phyloP scores from a whole-genome alignment of 1,284 basidiomycete species.

The Ceratobasidium sp. region DNA sequence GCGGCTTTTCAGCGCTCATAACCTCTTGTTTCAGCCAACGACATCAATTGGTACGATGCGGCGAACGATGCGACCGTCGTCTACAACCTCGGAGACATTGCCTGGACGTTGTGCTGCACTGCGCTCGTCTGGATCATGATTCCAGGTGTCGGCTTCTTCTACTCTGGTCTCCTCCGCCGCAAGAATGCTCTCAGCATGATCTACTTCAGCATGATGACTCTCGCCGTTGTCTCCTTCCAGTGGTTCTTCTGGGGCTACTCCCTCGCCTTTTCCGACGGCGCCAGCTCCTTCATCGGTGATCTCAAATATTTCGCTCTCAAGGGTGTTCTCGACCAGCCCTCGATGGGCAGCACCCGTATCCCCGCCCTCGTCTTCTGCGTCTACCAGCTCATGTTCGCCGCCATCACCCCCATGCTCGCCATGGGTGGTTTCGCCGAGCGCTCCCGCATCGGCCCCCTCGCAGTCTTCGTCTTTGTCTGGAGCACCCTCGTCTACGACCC shows the following conservation, averaged over 20 bases:
- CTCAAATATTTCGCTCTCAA: constrained; percentile 82
- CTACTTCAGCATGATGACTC: constrained; percentile 60
- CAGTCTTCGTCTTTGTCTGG: constrained; percentile 93
- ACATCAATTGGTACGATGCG: constrained; percentile 27
- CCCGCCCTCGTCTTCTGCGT: constrained; percentile 88
- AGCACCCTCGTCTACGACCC: constrained; percentile 93
- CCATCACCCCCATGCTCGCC: constrained; percentile 79
- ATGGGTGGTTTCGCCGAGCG: constrained; percentile 94
- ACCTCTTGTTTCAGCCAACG: constrained; percentile 26
- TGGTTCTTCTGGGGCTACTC: constrained; percentile 55
- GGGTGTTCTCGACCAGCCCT: constrained; percentile 79
- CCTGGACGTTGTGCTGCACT: constrained; percentile 56
- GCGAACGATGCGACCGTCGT: constrained; percentile 46
- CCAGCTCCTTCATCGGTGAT: constrained; percentile 46
- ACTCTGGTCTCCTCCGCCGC: constrained; percentile 63
- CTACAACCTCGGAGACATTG: constrained; percentile 64
- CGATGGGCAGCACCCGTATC: constrained; percentile 74
- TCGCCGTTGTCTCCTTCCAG: constrained; percentile 60
- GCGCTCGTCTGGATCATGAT: constrained; percentile 65
- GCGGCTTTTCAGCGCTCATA: background rate
- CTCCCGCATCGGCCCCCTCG: constrained; percentile 82
- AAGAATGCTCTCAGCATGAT: constrained; percentile 69
- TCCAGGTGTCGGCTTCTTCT: constrained; percentile 63
- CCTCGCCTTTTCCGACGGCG: constrained; percentile 55
- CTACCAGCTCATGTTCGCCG: constrained; percentile 91